A percentile compares a stretch with the other conserved stretches of the same genome.
Conservation (phyloP, 2,329 filamentous ascomycete species). For the Fusarium anthophilum region DNA sequence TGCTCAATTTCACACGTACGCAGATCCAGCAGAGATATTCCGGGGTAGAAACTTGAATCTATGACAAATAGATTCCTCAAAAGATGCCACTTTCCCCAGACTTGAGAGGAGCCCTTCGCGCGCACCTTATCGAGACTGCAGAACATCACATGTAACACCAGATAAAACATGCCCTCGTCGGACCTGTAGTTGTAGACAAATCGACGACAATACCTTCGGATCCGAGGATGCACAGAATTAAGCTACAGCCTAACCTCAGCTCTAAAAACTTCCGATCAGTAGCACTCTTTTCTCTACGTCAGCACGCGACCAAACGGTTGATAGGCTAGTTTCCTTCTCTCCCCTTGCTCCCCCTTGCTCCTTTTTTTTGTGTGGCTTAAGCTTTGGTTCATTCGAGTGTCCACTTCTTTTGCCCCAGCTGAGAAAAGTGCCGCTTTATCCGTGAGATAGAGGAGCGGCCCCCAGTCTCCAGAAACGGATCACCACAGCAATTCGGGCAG, state of each 20-base stretch:
- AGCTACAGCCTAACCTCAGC: neutral
- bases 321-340: conserved; percentile 10
- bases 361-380: neutral
- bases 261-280: neutral
- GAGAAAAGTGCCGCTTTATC: conserved; percentile 34
- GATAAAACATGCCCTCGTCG: neutral
- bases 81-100: conserved; percentile 25
- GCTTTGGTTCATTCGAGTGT: neutral
- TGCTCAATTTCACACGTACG: neutral
- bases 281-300: neutral
- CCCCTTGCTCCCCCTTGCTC: neutral
- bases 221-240: neutral
- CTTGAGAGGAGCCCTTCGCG: neutral
- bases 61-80: conserved; percentile 31
- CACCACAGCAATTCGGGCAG: conserved; percentile 7
- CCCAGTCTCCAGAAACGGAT: neutral
- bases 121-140: conserved; percentile 1
- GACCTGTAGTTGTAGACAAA: neutral
- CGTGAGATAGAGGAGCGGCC: conserved; percentile 11
- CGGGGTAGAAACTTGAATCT: conserved; percentile 24
- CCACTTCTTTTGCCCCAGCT: conserved; percentile 24
- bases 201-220: neutral
- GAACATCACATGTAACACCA: neutral
- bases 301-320: conserved; percentile 12
- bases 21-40: conserved; percentile 16